These are phyloP conservation scores for Musa balbisiana DNA, from an alignment of 202 grass and related monocot genomes.

Conservation along the genomic window DNA sequence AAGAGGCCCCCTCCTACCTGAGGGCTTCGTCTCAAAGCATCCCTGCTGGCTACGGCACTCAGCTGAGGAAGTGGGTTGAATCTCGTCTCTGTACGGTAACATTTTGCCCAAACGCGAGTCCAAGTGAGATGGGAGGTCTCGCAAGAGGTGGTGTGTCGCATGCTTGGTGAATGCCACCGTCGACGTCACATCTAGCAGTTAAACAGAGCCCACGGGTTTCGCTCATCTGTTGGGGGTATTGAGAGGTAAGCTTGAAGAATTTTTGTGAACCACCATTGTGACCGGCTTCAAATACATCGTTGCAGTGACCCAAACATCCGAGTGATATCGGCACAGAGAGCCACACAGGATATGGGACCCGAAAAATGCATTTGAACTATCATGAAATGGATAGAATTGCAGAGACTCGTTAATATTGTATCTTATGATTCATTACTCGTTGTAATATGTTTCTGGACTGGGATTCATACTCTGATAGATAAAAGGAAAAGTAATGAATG, in stretches of 20 bases:
- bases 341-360: too few species aligned
- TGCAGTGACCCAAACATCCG: too few species aligned
- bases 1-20: neutral
- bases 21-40: slow-evolving; percentile 20
- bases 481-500: too few species aligned
- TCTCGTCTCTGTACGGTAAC: too few species aligned
- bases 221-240: neutral
- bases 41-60: neutral
- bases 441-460: too few species aligned
- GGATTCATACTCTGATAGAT: too few species aligned
- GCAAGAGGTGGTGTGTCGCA: neutral
- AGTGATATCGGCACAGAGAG: too few species aligned
- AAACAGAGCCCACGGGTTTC: neutral
- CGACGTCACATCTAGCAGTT: neutral
- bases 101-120: neutral
- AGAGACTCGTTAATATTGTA: too few species aligned
- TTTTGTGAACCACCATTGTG: neutral
- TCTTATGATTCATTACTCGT: too few species aligned
- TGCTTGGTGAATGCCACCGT: neutral
- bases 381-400: too few species aligned
- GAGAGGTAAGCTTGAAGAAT: neutral
- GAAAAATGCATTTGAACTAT: too few species aligned
- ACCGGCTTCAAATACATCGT: neutral
- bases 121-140: neutral
- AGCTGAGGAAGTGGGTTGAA: neutral